These are phyloP conservation scores for Prototheca stagnorum DNA, from an alignment of 163 green algal species.

Conservation along the genomic window DNA sequence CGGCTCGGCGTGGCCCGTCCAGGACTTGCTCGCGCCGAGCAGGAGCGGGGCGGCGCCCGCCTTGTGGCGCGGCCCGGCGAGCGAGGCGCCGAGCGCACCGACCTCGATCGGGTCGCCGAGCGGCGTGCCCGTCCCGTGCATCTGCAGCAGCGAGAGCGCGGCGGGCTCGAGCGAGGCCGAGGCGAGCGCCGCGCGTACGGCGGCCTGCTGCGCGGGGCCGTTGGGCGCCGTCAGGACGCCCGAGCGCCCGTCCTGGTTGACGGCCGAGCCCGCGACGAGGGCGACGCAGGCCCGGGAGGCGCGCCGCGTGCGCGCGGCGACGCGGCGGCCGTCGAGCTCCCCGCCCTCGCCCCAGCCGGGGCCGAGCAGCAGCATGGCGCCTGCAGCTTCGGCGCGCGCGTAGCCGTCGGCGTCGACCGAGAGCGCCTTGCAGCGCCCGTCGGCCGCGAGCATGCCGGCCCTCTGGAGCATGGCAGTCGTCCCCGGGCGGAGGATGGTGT, in stretches of 20 bases:
- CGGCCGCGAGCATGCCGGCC: constrained; percentile 19
- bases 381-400: constrained; percentile 28
- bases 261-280: constrained; percentile 30
- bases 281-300: background rate
- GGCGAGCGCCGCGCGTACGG: constrained; percentile 40
- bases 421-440: constrained; percentile 31
- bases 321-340: background rate
- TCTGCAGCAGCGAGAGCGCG: constrained; percentile 8
- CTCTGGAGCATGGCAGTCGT: constrained; percentile 24
- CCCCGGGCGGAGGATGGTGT: constrained; percentile 23
- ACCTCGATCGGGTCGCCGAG: constrained; percentile 53
- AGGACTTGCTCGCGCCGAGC: constrained; percentile 25
- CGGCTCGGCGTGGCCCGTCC: constrained; percentile 33
- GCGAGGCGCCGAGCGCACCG: constrained; percentile 12
- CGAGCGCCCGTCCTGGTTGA: constrained; percentile 77
- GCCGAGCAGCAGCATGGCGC: constrained; percentile 19
- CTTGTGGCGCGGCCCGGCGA: background rate
- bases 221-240: constrained; percentile 58
- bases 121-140: no score
- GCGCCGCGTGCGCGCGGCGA: no score
- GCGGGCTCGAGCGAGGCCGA: constrained; percentile 1
- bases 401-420: constrained; percentile 33
- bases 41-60: constrained; percentile 9
- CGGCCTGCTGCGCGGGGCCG: constrained; percentile 43
- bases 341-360: no score